Evolutionary conservation across 2,329 filamentous ascomycete species (phyloP).

Genomic region (Phialocephala subalpina): DNA sequence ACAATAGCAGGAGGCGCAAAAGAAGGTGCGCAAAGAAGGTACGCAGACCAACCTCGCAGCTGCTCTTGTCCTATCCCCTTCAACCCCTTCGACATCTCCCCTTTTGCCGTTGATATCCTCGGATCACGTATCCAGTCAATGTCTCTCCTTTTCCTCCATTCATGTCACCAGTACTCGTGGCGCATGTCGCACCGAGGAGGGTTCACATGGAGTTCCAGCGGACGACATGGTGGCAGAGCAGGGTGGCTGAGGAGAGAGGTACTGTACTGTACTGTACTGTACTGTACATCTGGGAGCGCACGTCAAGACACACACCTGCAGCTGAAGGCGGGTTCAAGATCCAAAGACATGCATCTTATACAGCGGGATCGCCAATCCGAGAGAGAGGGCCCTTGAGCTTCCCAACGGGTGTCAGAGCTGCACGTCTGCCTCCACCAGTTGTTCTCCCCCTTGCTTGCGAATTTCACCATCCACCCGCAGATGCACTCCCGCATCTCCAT

Average conservation of each 20-base stretch:
- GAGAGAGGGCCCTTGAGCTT: not conserved
- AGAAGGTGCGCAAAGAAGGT: constrained; percentile 15
- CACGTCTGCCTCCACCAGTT: not conserved
- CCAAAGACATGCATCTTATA: constrained; percentile 17
- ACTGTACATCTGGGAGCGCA: not conserved
- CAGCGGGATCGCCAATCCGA: constrained; percentile 16
- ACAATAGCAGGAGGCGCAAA: not conserved
- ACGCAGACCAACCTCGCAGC: constrained; percentile 7
- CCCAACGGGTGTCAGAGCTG: constrained; percentile 11
- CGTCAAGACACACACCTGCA: not conserved
- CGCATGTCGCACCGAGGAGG: not conserved
- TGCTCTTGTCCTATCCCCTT: constrained; percentile 7
- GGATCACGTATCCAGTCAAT: not conserved
- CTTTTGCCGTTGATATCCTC: not conserved
- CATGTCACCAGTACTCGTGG: not conserved
- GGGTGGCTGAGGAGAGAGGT: not conserved
- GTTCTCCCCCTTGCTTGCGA: constrained; percentile 3
- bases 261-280: not conserved
- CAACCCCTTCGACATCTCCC: not conserved
- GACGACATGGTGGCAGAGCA: constrained; percentile 1
- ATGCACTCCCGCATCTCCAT: not conserved
- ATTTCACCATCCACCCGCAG: not conserved
- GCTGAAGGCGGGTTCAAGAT: not conserved
- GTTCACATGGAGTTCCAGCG: constrained; percentile 10
- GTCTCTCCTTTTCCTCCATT: not conserved